Evolutionary conservation across 768 basidiomycete genomes (phyloP).

Genomic region (Auricularia cornea): DNA sequence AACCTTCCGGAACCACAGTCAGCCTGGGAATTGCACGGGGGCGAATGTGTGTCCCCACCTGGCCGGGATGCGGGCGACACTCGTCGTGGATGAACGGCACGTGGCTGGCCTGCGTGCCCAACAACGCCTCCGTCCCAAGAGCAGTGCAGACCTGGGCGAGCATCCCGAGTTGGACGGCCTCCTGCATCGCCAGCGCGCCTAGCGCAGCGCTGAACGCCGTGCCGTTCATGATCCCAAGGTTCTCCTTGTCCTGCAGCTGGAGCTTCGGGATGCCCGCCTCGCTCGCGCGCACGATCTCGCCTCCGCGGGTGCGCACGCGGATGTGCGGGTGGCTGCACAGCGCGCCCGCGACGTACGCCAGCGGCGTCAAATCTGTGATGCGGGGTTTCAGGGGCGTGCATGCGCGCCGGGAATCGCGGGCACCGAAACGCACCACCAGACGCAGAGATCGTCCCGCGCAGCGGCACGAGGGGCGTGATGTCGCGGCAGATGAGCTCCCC

Average conservation of each 20-base stretch:
- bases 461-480: constrained; percentile 25
- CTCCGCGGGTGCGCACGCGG: constrained; percentile 8
- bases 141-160: constrained; percentile 25
- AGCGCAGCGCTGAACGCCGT: constrained; percentile 79
- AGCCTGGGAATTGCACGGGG: neutral
- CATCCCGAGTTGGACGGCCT: constrained; percentile 38
- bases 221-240: constrained; percentile 75
- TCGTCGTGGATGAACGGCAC: constrained; percentile 22
- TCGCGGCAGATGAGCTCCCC: constrained; percentile 17
- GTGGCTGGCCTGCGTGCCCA: constrained; percentile 17
- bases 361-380: constrained; percentile 13
- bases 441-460: constrained; percentile 27
- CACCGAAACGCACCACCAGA: constrained; percentile 14
- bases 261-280: constrained; percentile 55
- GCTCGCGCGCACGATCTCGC: constrained; percentile 25
- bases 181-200: constrained; percentile 64
- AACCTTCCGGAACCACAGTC: constrained; percentile 30
- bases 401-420: neutral
- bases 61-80: constrained; percentile 78
- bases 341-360: constrained; percentile 26
- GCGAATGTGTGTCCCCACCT: constrained; percentile 31
- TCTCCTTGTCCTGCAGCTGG: constrained; percentile 49
- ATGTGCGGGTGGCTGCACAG: constrained; percentile 24
- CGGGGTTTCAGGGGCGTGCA: neutral
- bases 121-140: constrained; percentile 24